phyloP scores from a whole-genome alignment of 2,329 filamentous ascomycete species.

The Alternaria viburni region DNA sequence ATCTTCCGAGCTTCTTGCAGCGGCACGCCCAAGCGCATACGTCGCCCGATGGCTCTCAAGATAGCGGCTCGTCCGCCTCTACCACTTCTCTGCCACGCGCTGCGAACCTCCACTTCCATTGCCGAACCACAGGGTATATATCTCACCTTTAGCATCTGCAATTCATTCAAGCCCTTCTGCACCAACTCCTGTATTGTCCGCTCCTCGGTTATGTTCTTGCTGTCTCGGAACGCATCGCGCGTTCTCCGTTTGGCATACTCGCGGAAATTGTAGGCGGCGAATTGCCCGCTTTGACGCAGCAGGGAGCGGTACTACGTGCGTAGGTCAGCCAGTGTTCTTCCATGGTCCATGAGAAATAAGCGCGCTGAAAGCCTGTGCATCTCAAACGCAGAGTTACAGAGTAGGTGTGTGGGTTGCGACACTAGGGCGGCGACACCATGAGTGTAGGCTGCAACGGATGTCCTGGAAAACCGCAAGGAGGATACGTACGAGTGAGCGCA shows the following conservation, averaged over 20 bases:
- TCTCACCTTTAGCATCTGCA: constrained; percentile 86
- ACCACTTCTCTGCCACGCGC: neutral
- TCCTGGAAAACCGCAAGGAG: neutral
- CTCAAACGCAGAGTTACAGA: neutral
- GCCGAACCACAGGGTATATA: neutral
- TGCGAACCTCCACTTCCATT: neutral
- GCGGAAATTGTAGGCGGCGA: constrained; percentile 95
- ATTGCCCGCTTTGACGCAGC: constrained; percentile 83
- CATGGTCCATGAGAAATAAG: neutral
- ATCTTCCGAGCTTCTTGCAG: neutral
- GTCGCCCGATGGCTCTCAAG: neutral
- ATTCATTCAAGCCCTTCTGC: constrained; percentile 83
- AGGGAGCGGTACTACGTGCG: constrained; percentile 81
- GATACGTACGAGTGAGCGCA: constrained; percentile 48
- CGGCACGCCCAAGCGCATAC: neutral
- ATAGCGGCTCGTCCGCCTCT: neutral
- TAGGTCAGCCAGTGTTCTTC: constrained; percentile 5
- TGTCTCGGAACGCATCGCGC: constrained; percentile 85
- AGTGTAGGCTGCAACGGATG: neutral
- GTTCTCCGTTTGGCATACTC: constrained; percentile 94
- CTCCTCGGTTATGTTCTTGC: constrained; percentile 74
- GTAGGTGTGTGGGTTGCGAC: neutral
- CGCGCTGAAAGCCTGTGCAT: neutral
- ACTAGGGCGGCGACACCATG: neutral
- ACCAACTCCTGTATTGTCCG: constrained; percentile 84